A percentile compares a stretch with the other conserved stretches of the same genome.
phyloP scores from a whole-genome alignment of 1,284 basidiomycete species.

The Pseudozyma thailandica region DNA sequence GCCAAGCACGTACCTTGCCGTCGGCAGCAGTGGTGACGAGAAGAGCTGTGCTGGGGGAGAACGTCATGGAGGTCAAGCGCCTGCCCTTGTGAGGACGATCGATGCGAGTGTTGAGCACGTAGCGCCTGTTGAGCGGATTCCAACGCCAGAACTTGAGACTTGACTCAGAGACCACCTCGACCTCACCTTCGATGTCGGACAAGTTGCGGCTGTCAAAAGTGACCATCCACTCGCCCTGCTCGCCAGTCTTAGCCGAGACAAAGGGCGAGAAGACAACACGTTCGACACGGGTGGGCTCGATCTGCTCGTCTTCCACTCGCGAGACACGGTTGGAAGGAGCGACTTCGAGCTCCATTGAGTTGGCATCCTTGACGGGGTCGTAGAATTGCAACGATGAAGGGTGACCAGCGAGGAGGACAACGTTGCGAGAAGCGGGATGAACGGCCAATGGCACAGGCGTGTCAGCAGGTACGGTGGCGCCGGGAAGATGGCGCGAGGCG shows the following conservation, averaged over 20 bases:
- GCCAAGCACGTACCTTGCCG: constrained; percentile 78
- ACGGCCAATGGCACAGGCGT: constrained; percentile 56
- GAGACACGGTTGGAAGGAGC: constrained; percentile 92
- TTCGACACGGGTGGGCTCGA: constrained; percentile 83
- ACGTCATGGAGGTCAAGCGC: constrained; percentile 77
- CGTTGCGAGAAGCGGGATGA: constrained; percentile 55
- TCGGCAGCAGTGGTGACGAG: constrained; percentile 78
- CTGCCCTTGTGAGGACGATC: constrained; percentile 84
- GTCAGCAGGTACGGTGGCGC: constrained; percentile 10
- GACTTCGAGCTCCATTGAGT: constrained; percentile 89
- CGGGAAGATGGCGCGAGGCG: constrained; percentile 50
- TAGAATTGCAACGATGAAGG: constrained; percentile 93
- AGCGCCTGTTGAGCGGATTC: constrained; percentile 71
- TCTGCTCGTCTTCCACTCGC: constrained; percentile 79
- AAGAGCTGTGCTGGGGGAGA: constrained; percentile 70
- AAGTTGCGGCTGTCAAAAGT: constrained; percentile 79
- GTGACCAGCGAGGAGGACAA: constrained; percentile 88
- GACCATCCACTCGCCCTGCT: constrained; percentile 81
- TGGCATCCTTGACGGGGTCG: constrained; percentile 77
- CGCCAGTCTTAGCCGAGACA: constrained; percentile 21
- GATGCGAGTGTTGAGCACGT: constrained; percentile 82
- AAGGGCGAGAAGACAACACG: constrained; percentile 75
- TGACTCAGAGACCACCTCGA: constrained; percentile 76
- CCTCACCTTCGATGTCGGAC: constrained; percentile 17
- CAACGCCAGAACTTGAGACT: constrained; percentile 93